Conservation (phyloP, 768 basidiomycete species). For the Tricholoma bakamatsutake region DNA sequence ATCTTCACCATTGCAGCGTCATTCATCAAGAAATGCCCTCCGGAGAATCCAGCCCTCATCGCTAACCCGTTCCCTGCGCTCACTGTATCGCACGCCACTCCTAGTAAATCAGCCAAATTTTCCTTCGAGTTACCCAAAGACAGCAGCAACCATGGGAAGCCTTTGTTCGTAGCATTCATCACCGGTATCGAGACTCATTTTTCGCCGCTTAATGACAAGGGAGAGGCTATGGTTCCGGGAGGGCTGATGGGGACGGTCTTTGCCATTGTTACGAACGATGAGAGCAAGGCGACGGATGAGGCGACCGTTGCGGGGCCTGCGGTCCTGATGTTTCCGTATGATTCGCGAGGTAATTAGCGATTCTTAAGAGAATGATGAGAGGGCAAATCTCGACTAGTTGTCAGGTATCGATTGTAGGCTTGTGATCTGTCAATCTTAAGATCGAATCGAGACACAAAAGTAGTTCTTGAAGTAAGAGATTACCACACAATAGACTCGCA, state of each 20-base stretch:
- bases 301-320: conserved; percentile 54
- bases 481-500: no score
- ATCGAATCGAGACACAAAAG: background rate
- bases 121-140: conserved; percentile 6
- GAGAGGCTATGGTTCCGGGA: conserved; percentile 33
- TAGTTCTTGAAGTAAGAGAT: no score
- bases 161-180: conserved; percentile 44
- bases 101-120: conserved; percentile 17
- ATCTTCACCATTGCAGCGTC: conserved; percentile 32
- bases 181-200: conserved; percentile 37
- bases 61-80: conserved; percentile 42
- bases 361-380: background rate
- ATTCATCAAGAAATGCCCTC: conserved; percentile 51
- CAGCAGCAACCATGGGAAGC: conserved; percentile 2
- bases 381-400: background rate
- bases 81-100: conserved; percentile 18
- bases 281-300: conserved; percentile 33
- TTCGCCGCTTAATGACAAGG: conserved; percentile 28
- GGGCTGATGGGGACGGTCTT: conserved; percentile 45
- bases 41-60: conserved; percentile 39
- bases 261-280: conserved; percentile 38
- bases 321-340: conserved; percentile 31
- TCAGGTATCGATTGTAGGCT: background rate
- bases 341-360: background rate
- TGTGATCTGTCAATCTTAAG: background rate